phyloP scores from a whole-genome alignment of 192 early-diverging fungal species.

The Backusella australiensis region DNA sequence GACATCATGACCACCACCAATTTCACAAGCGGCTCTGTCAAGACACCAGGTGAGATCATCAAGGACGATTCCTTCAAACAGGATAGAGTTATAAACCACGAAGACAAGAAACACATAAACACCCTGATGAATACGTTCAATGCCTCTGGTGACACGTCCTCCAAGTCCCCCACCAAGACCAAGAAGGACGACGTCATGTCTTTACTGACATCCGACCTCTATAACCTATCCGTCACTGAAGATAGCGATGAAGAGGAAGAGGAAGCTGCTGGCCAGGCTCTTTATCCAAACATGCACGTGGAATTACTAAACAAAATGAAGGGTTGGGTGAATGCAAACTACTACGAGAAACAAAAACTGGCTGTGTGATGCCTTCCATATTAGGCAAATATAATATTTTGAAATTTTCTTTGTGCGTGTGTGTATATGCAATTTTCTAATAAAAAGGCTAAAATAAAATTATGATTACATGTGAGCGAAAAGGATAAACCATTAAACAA shows the following conservation, averaged over 20 bases:
- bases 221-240: background rate
- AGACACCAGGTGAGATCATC: background rate
- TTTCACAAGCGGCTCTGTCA: background rate
- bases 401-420: background rate
- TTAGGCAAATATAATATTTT: background rate
- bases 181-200: background rate
- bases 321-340: constrained; percentile 9
- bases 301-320: constrained; percentile 12
- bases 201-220: constrained; percentile 6
- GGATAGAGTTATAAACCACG: background rate
- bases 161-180: background rate
- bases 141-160: background rate
- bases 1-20: background rate
- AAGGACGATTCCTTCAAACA: background rate
- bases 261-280: constrained; percentile 1
- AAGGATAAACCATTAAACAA: background rate
- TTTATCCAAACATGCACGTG: constrained; percentile 1
- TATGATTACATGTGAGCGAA: background rate
- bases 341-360: background rate
- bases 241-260: background rate
- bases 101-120: background rate
- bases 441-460: too few species aligned
- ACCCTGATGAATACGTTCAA: constrained; percentile 2
- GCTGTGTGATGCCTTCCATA: background rate
- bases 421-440: background rate